Evolutionary conservation across 768 basidiomycete species (phyloP).

Genomic region (Tephrocybe sp.): DNA sequence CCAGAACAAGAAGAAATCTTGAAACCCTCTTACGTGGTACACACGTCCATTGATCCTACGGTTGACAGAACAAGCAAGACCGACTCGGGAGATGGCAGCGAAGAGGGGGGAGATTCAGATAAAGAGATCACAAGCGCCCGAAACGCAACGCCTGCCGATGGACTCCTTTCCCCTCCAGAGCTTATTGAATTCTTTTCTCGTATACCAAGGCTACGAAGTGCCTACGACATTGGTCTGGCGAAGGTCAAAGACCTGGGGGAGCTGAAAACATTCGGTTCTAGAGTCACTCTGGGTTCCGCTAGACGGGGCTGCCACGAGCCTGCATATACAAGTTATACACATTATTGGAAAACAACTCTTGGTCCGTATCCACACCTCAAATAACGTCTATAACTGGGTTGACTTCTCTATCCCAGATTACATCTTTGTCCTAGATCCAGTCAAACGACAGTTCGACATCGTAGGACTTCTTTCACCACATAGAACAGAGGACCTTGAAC

Average conservation of each 20-base stretch:
- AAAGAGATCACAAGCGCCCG: conserved; percentile 75
- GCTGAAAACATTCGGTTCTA: conserved; percentile 48
- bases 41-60: conserved; percentile 66
- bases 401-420: conserved; percentile 61
- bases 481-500: conserved; percentile 52
- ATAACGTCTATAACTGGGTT: not conserved
- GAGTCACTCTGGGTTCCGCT: conserved; percentile 37
- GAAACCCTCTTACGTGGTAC: conserved; percentile 67
- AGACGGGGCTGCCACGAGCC: conserved; percentile 70
- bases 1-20: conserved; percentile 53
- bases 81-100: conserved; percentile 42
- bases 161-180: conserved; percentile 62
- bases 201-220: conserved; percentile 51
- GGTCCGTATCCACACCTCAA: conserved; percentile 41
- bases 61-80: conserved; percentile 30
- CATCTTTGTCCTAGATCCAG: conserved; percentile 72
- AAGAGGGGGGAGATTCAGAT: conserved; percentile 63
- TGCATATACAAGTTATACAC: conserved; percentile 86
- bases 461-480: conserved; percentile 65
- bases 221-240: conserved; percentile 60
- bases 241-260: conserved; percentile 1
- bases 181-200: conserved; percentile 48
- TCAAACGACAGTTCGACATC: conserved; percentile 34
- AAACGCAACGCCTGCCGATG: conserved; percentile 56
- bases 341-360: conserved; percentile 81